Evolutionary conservation across 2,329 filamentous ascomycete genomes (phyloP).

Genomic region (Rutstroemia sp.): DNA sequence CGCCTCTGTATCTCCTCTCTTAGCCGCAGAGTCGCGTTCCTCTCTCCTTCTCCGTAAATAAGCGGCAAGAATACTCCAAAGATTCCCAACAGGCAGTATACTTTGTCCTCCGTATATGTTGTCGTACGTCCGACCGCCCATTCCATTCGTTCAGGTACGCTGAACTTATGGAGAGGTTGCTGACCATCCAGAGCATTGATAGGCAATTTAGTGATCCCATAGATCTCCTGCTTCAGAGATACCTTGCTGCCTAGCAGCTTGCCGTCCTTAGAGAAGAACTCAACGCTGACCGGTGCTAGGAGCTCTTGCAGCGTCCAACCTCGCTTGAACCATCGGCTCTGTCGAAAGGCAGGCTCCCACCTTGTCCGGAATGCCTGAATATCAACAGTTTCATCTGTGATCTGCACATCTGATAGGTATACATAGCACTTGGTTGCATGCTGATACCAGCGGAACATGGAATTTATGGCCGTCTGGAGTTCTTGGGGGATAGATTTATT

Average conservation of each 20-base stretch:
- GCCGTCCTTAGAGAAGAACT: neutral
- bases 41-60: constrained; percentile 33
- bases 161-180: neutral
- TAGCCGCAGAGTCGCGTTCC: too few species aligned
- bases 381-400: neutral
- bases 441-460: constrained; percentile 17
- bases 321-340: neutral
- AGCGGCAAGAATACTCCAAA: constrained; percentile 38
- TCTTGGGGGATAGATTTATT: neutral
- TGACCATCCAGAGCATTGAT: neutral
- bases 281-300: neutral
- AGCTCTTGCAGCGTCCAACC: constrained; percentile 2
- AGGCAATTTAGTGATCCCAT: neutral
- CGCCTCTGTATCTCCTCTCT: too few species aligned
- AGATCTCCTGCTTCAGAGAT: neutral
- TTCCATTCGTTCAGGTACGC: constrained; percentile 16
- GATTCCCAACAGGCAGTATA: constrained; percentile 37
- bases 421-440: constrained; percentile 13
- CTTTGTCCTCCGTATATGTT: constrained; percentile 32
- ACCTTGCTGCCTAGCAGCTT: neutral
- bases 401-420: constrained; percentile 13
- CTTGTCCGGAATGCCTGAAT: constrained; percentile 11
- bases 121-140: constrained; percentile 33
- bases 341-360: neutral
- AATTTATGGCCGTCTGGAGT: constrained; percentile 14